Percentiles rank a stretch among this genome's conserved stretches.
Evolutionary conservation across 2,329 filamentous ascomycete species (phyloP).

Genomic region (Bipolaris gigantea): DNA sequence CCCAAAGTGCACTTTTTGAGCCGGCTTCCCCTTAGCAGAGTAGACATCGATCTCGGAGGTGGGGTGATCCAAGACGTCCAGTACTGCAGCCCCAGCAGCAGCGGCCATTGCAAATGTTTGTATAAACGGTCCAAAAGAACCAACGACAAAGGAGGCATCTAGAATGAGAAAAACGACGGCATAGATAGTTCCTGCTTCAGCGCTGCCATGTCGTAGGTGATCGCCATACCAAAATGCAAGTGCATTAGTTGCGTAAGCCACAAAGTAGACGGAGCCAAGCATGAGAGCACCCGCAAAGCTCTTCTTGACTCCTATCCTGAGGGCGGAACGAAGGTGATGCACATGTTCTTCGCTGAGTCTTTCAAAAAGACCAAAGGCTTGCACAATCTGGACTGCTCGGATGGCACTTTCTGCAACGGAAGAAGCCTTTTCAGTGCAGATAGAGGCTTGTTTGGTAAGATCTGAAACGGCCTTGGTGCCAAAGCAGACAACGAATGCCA

Average conservation of each 20-base stretch:
- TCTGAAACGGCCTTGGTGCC: slow-evolving; percentile 49
- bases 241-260: slow-evolving; percentile 51
- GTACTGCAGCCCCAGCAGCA: slow-evolving; percentile 52
- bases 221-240: slow-evolving; percentile 52
- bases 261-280: slow-evolving; percentile 50
- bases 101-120: slow-evolving; percentile 59
- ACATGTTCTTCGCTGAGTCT: slow-evolving; percentile 46
- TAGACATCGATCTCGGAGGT: slow-evolving; percentile 45
- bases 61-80: slow-evolving; percentile 49
- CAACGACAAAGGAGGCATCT: slow-evolving; percentile 65
- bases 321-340: slow-evolving; percentile 37
- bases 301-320: slow-evolving; percentile 47
- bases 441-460: slow-evolving; percentile 44
- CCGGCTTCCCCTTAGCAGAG: slow-evolving; percentile 30
- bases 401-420: slow-evolving; percentile 52
- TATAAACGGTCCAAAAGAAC: slow-evolving; percentile 64
- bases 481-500: slow-evolving; percentile 48
- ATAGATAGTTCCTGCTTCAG: slow-evolving; percentile 58
- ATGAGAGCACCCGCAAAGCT: slow-evolving; percentile 47
- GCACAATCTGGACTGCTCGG: slow-evolving; percentile 51
- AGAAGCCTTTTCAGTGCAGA: slow-evolving; percentile 48
- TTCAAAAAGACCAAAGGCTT: slow-evolving; percentile 52
- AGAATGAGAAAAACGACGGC: slow-evolving; percentile 67
- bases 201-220: slow-evolving; percentile 29
- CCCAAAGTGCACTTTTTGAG: slow-evolving; percentile 23